These are phyloP conservation scores for Cicer pinnatifidum DNA, from an alignment of 306 rosid species.

Conservation along the genomic window DNA sequence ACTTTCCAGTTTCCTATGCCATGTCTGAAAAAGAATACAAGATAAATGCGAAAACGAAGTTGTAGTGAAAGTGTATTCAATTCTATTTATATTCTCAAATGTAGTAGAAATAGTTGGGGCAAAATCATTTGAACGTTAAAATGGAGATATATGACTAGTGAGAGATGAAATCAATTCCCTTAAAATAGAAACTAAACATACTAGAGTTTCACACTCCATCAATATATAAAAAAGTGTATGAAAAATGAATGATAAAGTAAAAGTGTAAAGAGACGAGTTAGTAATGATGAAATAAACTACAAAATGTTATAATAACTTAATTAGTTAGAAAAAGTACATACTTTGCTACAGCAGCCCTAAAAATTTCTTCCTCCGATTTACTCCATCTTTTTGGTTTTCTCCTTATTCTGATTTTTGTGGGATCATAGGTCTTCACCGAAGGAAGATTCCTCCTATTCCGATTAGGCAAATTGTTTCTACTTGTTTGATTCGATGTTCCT, in stretches of 20 bases:
- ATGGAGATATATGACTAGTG: not conserved
- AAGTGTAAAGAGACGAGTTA: not conserved
- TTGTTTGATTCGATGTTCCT: slow-evolving; percentile 32
- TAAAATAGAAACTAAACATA: not conserved
- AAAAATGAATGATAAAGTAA: not conserved
- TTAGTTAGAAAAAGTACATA: slow-evolving; percentile 43
- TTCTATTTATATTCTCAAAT: not conserved
- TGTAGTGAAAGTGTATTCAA: not conserved
- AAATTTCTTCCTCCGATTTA: slow-evolving; percentile 58
- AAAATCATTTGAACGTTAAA: not conserved
- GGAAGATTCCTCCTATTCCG: slow-evolving; percentile 52
- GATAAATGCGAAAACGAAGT: slow-evolving; percentile 23
- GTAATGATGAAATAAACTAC: not conserved
- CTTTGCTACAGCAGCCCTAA: slow-evolving; percentile 55
- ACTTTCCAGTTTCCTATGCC: slow-evolving; percentile 68
- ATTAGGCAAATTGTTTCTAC: slow-evolving; percentile 51
- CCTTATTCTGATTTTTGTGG: slow-evolving; percentile 43
- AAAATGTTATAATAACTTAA: not conserved
- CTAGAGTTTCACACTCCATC: not conserved
- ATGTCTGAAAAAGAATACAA: slow-evolving; percentile 48
- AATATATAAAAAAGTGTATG: not conserved
- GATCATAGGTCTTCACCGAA: slow-evolving; percentile 54
- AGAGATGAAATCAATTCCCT: not conserved
- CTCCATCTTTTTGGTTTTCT: slow-evolving; percentile 67
- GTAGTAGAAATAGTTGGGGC: slow-evolving; percentile 1